These are phyloP conservation scores for Auriculariales sp. DNA, from an alignment of 768 basidiomycete species.

Conservation along the genomic window DNA sequence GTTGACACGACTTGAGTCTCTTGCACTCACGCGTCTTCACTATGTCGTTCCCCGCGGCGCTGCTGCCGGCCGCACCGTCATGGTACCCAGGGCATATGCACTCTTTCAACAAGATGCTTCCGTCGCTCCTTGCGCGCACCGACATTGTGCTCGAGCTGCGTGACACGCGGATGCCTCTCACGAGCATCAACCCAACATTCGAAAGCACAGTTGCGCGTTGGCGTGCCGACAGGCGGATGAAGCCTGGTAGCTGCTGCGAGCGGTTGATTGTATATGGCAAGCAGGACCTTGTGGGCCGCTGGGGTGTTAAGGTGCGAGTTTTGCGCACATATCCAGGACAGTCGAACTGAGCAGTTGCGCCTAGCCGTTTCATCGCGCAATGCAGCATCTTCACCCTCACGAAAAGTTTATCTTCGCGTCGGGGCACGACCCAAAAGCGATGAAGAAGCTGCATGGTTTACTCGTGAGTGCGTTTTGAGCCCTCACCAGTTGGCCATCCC, in stretches of 20 bases:
- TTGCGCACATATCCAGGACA: conserved; percentile 3
- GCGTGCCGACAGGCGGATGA: conserved; percentile 6
- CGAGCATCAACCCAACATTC: conserved; percentile 81
- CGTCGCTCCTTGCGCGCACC: conserved; percentile 61
- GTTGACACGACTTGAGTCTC: too few relatives aligned
- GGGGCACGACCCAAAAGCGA: conserved; percentile 39
- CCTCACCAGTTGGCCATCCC: not conserved
- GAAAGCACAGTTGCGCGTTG: conserved; percentile 32
- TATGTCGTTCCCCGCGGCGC: not conserved
- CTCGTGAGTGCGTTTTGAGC: conserved; percentile 52
- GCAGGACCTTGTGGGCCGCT: conserved; percentile 76
- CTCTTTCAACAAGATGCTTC: conserved; percentile 65
- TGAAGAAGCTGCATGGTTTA: conserved; percentile 45
- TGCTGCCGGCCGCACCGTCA: conserved; percentile 61
- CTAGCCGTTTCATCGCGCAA: conserved; percentile 62
- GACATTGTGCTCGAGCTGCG: conserved; percentile 90
- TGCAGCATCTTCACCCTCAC: conserved; percentile 55
- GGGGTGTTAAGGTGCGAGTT: conserved; percentile 67
- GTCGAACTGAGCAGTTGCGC: too few relatives aligned
- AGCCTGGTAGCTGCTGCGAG: conserved; percentile 36
- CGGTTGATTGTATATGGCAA: conserved; percentile 88
- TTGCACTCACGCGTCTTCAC: too few relatives aligned
- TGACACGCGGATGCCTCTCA: conserved; percentile 84
- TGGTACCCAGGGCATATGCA: conserved; percentile 98
- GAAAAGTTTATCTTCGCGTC: conserved; percentile 60